Evolutionary conservation across 495 filamentous ascomycete genomes (phyloP).

Genomic region (Penicillium desertorum): DNA sequence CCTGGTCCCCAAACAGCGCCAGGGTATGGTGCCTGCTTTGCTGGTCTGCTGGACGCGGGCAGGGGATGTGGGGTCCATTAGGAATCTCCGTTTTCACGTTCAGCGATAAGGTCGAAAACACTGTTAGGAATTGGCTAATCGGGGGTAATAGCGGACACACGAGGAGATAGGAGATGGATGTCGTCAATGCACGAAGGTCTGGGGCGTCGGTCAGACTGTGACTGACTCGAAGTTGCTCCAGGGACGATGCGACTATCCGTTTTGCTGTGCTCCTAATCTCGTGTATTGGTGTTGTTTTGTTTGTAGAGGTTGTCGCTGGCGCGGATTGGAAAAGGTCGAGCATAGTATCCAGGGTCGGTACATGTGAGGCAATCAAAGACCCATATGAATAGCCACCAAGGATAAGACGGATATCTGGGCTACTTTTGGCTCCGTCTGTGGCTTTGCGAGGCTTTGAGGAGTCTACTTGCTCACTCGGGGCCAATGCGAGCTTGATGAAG

Average conservation of each 20-base stretch:
- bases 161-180: slow-evolving; percentile 65
- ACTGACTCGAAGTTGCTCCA: slow-evolving; percentile 15
- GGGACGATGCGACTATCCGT: slow-evolving; percentile 49
- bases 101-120: slow-evolving; percentile 46
- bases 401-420: slow-evolving; percentile 43
- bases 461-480: not conserved
- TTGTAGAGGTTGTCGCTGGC: not conserved
- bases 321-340: slow-evolving; percentile 51
- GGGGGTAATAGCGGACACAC: slow-evolving; percentile 76
- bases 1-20: slow-evolving; percentile 75
- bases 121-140: slow-evolving; percentile 55
- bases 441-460: not conserved
- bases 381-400: slow-evolving; percentile 92
- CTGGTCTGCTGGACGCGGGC: slow-evolving; percentile 49
- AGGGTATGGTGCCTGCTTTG: slow-evolving; percentile 59
- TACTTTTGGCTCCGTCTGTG: not conserved
- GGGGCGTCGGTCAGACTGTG: slow-evolving; percentile 7
- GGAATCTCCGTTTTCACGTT: slow-evolving; percentile 25
- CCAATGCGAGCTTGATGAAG: slow-evolving; percentile 22
- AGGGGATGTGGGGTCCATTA: slow-evolving; percentile 36
- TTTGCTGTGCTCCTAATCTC: slow-evolving; percentile 68
- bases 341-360: slow-evolving; percentile 62
- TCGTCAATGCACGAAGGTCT: slow-evolving; percentile 16
- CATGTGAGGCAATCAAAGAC: slow-evolving; percentile 70
- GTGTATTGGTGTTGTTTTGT: slow-evolving; percentile 45